Evolutionary conservation across 352 stramenopile genomes (phyloP), one percentile per base, ranked within the genome.

Genomic region (Globisporangium alternatum): DNA sequence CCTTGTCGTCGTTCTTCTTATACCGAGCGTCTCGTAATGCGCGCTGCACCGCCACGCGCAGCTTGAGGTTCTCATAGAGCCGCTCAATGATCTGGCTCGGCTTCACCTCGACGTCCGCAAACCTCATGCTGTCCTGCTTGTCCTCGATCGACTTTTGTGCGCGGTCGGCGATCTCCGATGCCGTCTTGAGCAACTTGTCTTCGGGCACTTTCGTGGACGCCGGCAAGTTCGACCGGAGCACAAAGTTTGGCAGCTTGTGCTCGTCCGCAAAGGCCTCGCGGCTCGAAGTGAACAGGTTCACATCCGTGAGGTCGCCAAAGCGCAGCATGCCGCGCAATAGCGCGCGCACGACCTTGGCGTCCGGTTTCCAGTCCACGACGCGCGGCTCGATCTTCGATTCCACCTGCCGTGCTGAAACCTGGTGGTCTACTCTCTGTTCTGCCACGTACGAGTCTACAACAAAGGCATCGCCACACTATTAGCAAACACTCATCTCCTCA

Each of bases 11-110:
- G 59, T 76, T 44, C 77, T 81, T 56, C 3, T 70, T 67, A 39
- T 75, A 89, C 22, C 73, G 69, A 6, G 71, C 67, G 0, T 78
- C 79, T 12, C 80, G 74, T 35, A 95, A 60, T 0, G 85, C 85
- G 8, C 85, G 85, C 65, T 95, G 87, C 49, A 95, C 81, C 31
- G 85, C 87, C 8, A 95, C 78, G 6, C 87, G 82, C 2, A 95
- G 75, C 68, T 95, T 95, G 3, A 95, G 65, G 62, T 95, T 95
- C 41, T 95, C 87, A 49, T 92, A 93, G 56, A 95, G 66, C 3
- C 87, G 80, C 69, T 93, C 87, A 56, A 95, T 80, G 56, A 95
- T 72, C 51, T 90, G 81, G 12, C 74, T 82, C 41, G 87, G 74
- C 63, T 77, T 87, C 52, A 90, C 76, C 47, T 95, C 87, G 8